Base-by-base conservation (phyloP, 73 alveolate genomes). In the Tetrahymena borealis region DNA sequence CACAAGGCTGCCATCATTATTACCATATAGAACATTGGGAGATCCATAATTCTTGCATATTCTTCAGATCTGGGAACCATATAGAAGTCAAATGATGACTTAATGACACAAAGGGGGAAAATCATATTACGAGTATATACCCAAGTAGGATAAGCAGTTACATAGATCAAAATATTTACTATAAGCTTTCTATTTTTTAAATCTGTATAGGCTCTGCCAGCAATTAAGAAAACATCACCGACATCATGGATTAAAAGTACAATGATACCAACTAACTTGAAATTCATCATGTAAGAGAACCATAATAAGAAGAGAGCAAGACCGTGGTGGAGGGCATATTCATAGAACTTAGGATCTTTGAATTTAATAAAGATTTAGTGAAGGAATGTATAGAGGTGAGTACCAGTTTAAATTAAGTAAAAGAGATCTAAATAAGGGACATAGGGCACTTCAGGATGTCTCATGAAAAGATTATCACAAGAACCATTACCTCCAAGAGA, bases 131-230 rank as follows among this genome's bases (percentile, higher is more conserved):
- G 77, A 31, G 95, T 85, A 39, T 93, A 93, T 4, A 93, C 38
- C 95, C 95, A 93, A 35, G 93, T 40, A 39, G 91, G 32, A 32
- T 85, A 90, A n/a, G 91, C 41, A 5, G 60, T 79, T 31, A 91
- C 42, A 24, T 39, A 78, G 15, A 90, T 40, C 36, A 79, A 11
- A 79, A 43, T n/a, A 0, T 79, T 92, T 5, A 78, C 28, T 7
- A 40, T 33, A 42, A 39, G 39, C 11, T 7, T 79, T 39, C 91
- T 33, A 39, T 90, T 35, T 32, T 90, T 43, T 33, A 79, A 20
- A 79, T 85, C 95, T 9, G 90, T 92, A 85, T 93, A 93, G 2
- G 79, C 85, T 90, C 95, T 93, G 0, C 93, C 95, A 37, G 91
- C 43, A 11, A 92, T 33, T 32, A 93, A 42, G 40, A 93, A 85